A percentile compares a stretch with the other conserved stretches of the same genome.
Conservation (phyloP, 2,329 filamentous ascomycete genomes). For the Thermomyces lanuginosus region DNA sequence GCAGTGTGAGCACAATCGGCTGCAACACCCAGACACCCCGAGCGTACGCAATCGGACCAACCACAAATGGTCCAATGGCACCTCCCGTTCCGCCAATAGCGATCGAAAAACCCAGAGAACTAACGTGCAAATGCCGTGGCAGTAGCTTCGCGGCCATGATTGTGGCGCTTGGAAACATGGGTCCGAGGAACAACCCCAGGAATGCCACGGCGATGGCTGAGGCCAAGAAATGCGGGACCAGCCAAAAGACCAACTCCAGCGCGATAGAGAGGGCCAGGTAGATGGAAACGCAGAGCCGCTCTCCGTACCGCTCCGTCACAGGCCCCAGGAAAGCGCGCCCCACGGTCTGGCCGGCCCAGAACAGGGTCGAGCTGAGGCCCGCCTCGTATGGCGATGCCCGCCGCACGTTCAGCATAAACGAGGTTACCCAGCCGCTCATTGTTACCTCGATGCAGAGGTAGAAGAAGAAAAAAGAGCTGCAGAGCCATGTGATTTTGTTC, state of each 20-base stretch:
- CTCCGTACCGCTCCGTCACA: slow-evolving; percentile 51
- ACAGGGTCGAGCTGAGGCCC: slow-evolving; percentile 55
- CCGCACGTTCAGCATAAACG: slow-evolving; percentile 58
- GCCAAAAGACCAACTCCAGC: slow-evolving; percentile 60
- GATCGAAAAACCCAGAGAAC: slow-evolving; percentile 58
- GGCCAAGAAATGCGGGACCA: slow-evolving; percentile 55
- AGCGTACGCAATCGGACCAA: slow-evolving; percentile 30
- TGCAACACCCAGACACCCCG: slow-evolving; percentile 41
- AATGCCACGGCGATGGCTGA: slow-evolving; percentile 54
- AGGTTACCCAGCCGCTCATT: slow-evolving; percentile 57
- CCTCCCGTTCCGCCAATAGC: slow-evolving; percentile 59
- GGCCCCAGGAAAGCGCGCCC: slow-evolving; percentile 57
- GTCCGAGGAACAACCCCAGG: slow-evolving; percentile 61
- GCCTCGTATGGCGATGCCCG: slow-evolving; percentile 47
- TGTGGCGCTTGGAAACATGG: slow-evolving; percentile 57
- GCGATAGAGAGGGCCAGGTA: slow-evolving; percentile 49
- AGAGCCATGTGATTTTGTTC: slow-evolving; percentile 45
- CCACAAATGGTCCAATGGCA: slow-evolving; percentile 22
- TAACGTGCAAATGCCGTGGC: slow-evolving; percentile 54
- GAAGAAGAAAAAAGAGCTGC: slow-evolving; percentile 50
- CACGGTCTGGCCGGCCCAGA: slow-evolving; percentile 64
- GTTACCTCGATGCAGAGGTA: slow-evolving; percentile 56
- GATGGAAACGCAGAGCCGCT: slow-evolving; percentile 22
- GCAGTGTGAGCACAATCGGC: slow-evolving; percentile 38
- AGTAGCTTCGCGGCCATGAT: slow-evolving; percentile 55